Evolutionary conservation across 257 asterid species (phyloP), one percentile per base, ranked within the genome.

Genomic region (Gardenia jasminoides): DNA sequence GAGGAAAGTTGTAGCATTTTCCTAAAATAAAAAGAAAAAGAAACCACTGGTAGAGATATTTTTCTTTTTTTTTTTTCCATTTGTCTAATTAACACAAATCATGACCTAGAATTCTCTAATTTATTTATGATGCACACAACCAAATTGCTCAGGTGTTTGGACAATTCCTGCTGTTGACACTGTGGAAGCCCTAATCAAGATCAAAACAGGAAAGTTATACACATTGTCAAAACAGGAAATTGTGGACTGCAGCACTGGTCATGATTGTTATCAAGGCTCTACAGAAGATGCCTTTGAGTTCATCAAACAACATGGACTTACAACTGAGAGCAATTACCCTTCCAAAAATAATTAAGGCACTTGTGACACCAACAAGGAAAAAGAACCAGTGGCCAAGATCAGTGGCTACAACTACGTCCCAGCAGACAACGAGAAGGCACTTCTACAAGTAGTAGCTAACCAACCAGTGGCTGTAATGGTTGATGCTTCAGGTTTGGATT

Each of bases 401-500:
- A 70, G 70, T 0, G 80, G 88, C 65, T 75, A 85, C 31, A n/a
- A 78, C 74, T 46, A 70, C 5, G 85, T 85, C 30, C 80, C 77
- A 1, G 75, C 46, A 12, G 74, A 67, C 48, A 80, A 72, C 22
- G 88, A 80, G 75, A 36, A 67, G 10, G 72, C 88, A 28, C 72
- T 82, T 10, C 33, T 77, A 33, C 73, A 78, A 66, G 84, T 80
- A 3, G 84, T 80, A 8, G 74, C 85, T 20, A 17, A 64, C 24
- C 88, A 82, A 56, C 86, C 86, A 1, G 83, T 85, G 5, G 82
- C 86, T 6, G 83, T 73, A 0, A 70, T 72, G 24, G 83, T 82
- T 33, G 84, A 82, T 71, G 75, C 85, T 64, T n/a, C 79, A 6
- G 58, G 81, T 47, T 36, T 16, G n/a, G 84, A 52, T 43, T 85